Percentiles rank a stretch among this genome's conserved stretches.
These are phyloP conservation scores for Ceratocystis diversiconidia DNA, from an alignment of 2,329 filamentous ascomycete genomes.

Conservation along the genomic window DNA sequence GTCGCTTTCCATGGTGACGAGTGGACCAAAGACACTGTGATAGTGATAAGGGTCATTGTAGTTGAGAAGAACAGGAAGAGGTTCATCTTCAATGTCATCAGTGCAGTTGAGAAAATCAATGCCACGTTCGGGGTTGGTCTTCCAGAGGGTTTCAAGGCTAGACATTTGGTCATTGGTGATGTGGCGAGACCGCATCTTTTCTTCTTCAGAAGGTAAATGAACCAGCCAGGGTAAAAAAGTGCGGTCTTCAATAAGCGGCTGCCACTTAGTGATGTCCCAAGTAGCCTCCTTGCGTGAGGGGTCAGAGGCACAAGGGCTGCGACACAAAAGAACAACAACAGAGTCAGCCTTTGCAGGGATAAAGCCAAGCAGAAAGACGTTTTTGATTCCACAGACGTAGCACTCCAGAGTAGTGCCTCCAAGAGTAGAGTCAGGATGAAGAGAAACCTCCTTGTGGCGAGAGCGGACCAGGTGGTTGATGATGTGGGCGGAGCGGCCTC, in stretches of 20 bases:
- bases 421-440: conserved; percentile 82
- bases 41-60: conserved; percentile 98
- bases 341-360: conserved; percentile 98
- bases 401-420: conserved; percentile 95
- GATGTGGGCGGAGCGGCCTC: conserved; percentile 92
- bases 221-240: conserved; percentile 94
- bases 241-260: conserved; percentile 91
- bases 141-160: conserved; percentile 96
- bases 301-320: conserved; percentile 87
- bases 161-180: conserved; percentile 88
- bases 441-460: conserved; percentile 94
- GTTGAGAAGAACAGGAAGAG: conserved; percentile 76
- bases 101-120: conserved; percentile 53
- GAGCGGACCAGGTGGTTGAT: conserved; percentile 96
- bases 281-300: conserved; percentile 98
- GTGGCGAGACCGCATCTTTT: conserved; percentile 89
- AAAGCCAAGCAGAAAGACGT: conserved; percentile 92
- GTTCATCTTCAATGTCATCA: conserved; percentile 80
- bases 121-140: conserved; percentile 79
- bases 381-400: conserved; percentile 99
- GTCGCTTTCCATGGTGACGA: conserved; percentile 98
- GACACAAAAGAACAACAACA: conserved; percentile 89
- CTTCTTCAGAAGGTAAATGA: conserved; percentile 72
- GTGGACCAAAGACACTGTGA: conserved; percentile 92
- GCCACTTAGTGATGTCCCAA: conserved; percentile 97